Evolutionary conservation across 176 grass and related monocot species (phyloP).

Genomic region (Carex myosuroides): DNA sequence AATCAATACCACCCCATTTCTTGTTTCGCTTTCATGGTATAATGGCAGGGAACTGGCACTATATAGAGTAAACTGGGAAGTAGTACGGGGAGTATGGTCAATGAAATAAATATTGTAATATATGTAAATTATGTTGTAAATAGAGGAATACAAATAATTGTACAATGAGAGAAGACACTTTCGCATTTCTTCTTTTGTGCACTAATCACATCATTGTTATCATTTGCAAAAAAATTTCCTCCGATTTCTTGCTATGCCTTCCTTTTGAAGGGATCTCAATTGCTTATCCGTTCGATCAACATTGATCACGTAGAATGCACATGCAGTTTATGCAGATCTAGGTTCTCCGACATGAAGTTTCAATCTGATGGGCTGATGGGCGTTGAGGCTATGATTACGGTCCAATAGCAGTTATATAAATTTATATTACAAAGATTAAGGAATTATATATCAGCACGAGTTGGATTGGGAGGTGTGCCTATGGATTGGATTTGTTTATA

Average conservation of each 20-base stretch:
- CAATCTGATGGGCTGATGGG: no score
- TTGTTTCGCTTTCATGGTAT: not conserved
- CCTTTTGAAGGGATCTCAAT: no score
- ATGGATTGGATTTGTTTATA: no score
- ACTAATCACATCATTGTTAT: not conserved
- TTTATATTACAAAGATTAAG: no score
- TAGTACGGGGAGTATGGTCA: not conserved
- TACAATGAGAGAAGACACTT: not conserved
- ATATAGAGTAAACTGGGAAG: not conserved
- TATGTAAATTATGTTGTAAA: constrained; percentile 14
- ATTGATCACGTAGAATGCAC: not conserved
- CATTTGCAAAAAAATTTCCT: no score
- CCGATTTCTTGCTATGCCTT: no score
- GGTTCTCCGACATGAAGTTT: not conserved
- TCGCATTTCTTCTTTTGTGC: not conserved
- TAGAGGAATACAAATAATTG: not conserved
- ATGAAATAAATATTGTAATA: not conserved
- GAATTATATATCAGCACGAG: no score
- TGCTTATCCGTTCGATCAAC: not conserved
- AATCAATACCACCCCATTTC: not conserved
- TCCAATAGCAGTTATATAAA: no score
- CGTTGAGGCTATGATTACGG: no score
- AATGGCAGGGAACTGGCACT: not conserved
- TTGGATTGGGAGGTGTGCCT: no score
- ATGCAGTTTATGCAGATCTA: not conserved